phyloP scores from a whole-genome alignment of 2,329 filamentous ascomycete species.

The Fusarium nodosum region DNA sequence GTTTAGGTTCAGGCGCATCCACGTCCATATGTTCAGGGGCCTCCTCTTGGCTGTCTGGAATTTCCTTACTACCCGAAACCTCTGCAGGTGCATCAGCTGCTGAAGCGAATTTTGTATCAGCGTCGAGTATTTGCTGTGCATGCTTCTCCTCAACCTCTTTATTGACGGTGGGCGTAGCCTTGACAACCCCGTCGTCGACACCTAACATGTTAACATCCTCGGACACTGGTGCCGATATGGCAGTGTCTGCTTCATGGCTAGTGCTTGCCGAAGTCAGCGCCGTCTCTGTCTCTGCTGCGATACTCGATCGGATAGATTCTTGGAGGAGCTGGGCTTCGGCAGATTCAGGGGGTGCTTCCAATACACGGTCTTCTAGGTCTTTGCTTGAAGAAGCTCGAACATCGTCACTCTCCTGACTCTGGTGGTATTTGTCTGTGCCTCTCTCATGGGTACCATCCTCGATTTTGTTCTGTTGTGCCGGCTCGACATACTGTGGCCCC shows the following conservation, averaged over 20 bases:
- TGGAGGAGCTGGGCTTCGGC: constrained; percentile 62
- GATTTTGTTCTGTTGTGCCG: constrained; percentile 61
- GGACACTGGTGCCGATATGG: constrained; percentile 1
- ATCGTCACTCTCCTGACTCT: constrained; percentile 5
- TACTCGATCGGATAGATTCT: constrained; percentile 57
- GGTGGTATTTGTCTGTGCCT: constrained; percentile 39
- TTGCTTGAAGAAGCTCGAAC: constrained; percentile 28
- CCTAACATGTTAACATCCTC: constrained; percentile 24
- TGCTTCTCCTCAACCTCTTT: constrained; percentile 8
- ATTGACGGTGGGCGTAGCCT: constrained; percentile 1
- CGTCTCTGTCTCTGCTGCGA: constrained; percentile 35
- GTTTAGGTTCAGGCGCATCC: constrained; percentile 49
- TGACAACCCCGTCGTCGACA: constrained; percentile 6
- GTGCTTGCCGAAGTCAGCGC: constrained; percentile 4
- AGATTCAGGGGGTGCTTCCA: constrained; percentile 45
- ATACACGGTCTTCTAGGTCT: constrained; percentile 42
- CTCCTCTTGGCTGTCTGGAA: constrained; percentile 56
- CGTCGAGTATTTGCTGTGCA: constrained; percentile 2
- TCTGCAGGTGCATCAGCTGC: constrained; percentile 13
- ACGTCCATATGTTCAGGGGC: constrained; percentile 54
- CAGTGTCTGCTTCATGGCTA: constrained; percentile 13
- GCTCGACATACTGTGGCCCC: constrained; percentile 67
- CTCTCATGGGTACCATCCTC: constrained; percentile 55
- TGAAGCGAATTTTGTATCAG: background rate
- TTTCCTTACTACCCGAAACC: constrained; percentile 43